These are phyloP conservation scores for Drosera spatulata DNA, from an alignment of 179 eudicot genomes.

Conservation along the genomic window DNA sequence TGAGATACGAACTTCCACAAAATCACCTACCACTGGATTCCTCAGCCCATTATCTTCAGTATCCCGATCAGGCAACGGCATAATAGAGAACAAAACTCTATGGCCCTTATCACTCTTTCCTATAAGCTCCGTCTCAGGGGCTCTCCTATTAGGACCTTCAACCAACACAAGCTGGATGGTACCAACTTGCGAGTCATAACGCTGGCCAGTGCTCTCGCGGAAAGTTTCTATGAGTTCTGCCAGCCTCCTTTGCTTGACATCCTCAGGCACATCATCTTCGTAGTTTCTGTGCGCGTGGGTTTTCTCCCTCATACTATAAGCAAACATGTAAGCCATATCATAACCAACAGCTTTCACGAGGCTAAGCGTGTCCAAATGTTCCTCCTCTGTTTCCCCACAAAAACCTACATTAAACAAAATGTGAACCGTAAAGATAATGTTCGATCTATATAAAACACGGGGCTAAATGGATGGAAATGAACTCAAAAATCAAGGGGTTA, in stretches of 20 bases:
- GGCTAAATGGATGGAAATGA: too few species aligned
- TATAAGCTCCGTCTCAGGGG: conserved; percentile 81
- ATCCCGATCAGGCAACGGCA: conserved; percentile 38
- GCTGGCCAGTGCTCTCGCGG: conserved; percentile 83
- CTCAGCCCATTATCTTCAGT: conserved; percentile 25
- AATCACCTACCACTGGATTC: conserved; percentile 72
- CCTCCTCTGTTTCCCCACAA: conserved; percentile 94
- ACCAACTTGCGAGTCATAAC: conserved; percentile 78
- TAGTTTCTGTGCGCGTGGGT: conserved; percentile 96
- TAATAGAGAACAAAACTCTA: conserved; percentile 46
- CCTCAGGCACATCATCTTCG: conserved; percentile 74
- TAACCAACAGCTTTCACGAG: conserved; percentile 75
- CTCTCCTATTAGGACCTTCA: conserved; percentile 95
- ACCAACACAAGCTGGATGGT: conserved; percentile 78
- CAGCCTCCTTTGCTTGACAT: conserved; percentile 77
- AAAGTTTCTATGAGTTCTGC: conserved; percentile 79
- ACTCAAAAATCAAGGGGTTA: too few species aligned
- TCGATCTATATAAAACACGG: not conserved
- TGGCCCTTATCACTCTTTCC: conserved; percentile 97
- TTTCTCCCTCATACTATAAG: conserved; percentile 97
- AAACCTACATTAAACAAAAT: conserved; percentile 51
- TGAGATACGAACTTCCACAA: conserved; percentile 60
- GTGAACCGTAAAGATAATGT: too few species aligned
- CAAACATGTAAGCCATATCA: conserved; percentile 99
- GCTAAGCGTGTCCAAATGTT: conserved; percentile 76